Evolutionary conservation across 169 alveolate species (phyloP), one percentile per base, ranked within the genome.

Genomic region (Plasmodium ovale): DNA sequence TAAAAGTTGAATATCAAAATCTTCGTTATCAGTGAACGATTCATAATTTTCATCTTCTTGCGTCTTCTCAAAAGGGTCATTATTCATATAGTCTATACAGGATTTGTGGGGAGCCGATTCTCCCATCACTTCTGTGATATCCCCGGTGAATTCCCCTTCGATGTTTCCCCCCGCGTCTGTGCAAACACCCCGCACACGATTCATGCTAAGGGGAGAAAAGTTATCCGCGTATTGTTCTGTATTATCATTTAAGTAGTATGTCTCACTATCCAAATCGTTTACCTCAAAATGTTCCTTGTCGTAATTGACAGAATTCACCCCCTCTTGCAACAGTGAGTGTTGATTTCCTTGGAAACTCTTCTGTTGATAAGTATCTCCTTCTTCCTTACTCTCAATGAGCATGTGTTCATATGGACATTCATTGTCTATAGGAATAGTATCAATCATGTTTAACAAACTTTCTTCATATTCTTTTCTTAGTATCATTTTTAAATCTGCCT

Each of bases 1-100:
- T 56, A 82, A 82, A 59, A 82, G 90, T 69, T 82, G 84, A 49
- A 82, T 82, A 44, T 82, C 90, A 65, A 82, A 82, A 49, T 82
- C 90, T 64, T 82, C 90, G 9, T 35, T 39, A 67, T 82, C 82
- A 5, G 25, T 58, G 65, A 51, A 82, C 6, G 90, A 64, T 39
- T 82, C 90, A 31, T 82, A 39, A 35, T 21, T 21, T 27, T 82
- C 82, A 53, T 82, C 90, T 35, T 82, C 82, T 4, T 65, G 69
- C 27, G 10, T 37, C 23, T 27, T 82, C 49, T 77, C 89, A 2
- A 27, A 12, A 1, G 1, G 65, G 39, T 82, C 84, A 10, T 58
- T 14, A 65, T 39, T 39, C 6, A 12, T 29, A 33, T 59, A n/a
- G n/a, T n/a, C n/a, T n/a, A n/a, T n/a, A n/a, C n/a, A n/a, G n/a